A percentile compares a stretch with the other conserved stretches of the same genome.
Conservation (phyloP, 2,329 filamentous ascomycete species). For the Scleromitrula shiraiana region DNA sequence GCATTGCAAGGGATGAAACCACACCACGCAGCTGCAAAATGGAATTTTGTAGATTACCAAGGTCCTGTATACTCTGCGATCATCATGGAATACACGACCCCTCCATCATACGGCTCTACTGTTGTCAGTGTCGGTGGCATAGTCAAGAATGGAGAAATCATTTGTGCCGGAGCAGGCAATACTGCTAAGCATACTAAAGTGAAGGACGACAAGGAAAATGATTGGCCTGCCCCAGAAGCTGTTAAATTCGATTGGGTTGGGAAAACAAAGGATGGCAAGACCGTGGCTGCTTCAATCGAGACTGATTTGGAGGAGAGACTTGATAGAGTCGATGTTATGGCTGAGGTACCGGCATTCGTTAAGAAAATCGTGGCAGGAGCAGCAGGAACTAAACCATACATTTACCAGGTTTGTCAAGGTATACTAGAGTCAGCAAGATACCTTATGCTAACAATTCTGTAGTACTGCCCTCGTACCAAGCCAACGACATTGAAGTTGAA, state of each 20-base stretch:
- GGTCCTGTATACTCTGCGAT: constrained; percentile 77
- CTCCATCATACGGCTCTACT: constrained; percentile 83
- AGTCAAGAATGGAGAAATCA: constrained; percentile 69
- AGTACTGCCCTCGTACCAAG: constrained; percentile 63
- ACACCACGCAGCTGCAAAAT: constrained; percentile 83
- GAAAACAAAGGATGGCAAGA: constrained; percentile 66
- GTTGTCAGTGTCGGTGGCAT: constrained; percentile 77
- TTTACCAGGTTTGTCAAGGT: constrained; percentile 73
- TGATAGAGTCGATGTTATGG: constrained; percentile 92
- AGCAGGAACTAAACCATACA: constrained; percentile 91
- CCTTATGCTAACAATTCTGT: constrained; percentile 19
- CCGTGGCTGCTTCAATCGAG: constrained; percentile 61
- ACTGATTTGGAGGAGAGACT: constrained; percentile 59
- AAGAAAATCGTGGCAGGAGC: constrained; percentile 87
- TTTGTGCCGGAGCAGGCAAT: constrained; percentile 61
- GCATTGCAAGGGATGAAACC: constrained; percentile 98
- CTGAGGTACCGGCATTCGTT: constrained; percentile 88
- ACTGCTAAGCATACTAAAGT: constrained; percentile 61
- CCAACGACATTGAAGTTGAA: constrained; percentile 72
- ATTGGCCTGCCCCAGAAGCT: constrained; percentile 80
- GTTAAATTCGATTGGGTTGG: constrained; percentile 73
- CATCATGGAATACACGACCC: constrained; percentile 94
- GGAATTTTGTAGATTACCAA: constrained; percentile 94
- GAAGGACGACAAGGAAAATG: constrained; percentile 66
- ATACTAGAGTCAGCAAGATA: neutral